Conservation (phyloP, 2,329 filamentous ascomycete species). For the Nannizziopsis arthrosporioides region DNA sequence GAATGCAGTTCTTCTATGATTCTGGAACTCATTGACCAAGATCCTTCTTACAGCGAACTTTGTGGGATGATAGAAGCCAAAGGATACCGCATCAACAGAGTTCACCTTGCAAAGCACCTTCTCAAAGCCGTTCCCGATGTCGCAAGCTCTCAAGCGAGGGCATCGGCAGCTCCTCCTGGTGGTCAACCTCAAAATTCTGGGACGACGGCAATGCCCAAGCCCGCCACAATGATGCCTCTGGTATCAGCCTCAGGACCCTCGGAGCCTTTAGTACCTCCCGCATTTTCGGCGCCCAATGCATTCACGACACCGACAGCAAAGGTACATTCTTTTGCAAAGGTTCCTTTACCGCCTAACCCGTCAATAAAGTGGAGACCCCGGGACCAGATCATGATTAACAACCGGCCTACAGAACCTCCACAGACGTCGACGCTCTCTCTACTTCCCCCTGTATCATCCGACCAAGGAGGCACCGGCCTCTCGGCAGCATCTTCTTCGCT, state of each 20-base stretch:
- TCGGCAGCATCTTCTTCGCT: not conserved
- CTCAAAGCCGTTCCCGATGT: conserved; percentile 24
- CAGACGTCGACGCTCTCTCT: no score
- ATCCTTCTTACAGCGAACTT: conserved; percentile 45
- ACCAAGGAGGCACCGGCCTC: not conserved
- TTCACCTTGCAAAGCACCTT: conserved; percentile 43
- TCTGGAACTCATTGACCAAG: conserved; percentile 38
- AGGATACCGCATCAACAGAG: conserved; percentile 41
- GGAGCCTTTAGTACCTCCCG: not conserved
- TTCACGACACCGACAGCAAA: no score
- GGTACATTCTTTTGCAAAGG: not conserved
- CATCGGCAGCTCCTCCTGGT: not conserved
- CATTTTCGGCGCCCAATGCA: no score
- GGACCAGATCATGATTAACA: no score
- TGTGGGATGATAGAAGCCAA: conserved; percentile 43
- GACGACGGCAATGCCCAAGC: not conserved
- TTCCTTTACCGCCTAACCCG: not conserved
- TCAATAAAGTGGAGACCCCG: not conserved
- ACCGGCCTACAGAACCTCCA: no score
- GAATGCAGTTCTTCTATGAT: conserved; percentile 30
- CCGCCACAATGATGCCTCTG: not conserved
- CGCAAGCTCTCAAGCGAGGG: conserved; percentile 4
- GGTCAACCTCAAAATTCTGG: not conserved
- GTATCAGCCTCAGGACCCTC: not conserved
- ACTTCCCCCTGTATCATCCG: no score